phyloP scores from a whole-genome alignment of 192 early-diverging fungal genomes.

The Cladochytrium replicatum region DNA sequence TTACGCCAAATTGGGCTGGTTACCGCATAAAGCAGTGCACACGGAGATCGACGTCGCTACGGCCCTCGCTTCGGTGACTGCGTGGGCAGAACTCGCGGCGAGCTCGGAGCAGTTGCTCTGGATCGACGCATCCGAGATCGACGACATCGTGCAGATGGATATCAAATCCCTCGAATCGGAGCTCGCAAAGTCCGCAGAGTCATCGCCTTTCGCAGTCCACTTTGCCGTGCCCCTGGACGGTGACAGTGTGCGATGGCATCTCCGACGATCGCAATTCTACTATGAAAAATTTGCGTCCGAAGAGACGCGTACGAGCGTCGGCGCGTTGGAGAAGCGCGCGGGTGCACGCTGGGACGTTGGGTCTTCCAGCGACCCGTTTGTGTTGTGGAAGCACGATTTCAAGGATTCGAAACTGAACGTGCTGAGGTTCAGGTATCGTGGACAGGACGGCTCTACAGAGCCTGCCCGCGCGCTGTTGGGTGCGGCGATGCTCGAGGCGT shows the following conservation, averaged over 20 bases:
- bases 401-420: neutral
- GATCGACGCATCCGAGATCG: too few species aligned
- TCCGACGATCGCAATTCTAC: neutral
- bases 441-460: too few species aligned
- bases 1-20: constrained; percentile 12
- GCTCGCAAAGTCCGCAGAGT: too few species aligned
- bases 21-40: neutral
- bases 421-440: neutral
- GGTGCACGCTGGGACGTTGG: neutral
- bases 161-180: neutral
- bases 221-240: neutral
- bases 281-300: too few species aligned
- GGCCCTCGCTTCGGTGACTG: neutral
- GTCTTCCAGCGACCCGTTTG: neutral
- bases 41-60: neutral
- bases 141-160: neutral
- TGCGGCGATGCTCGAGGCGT: neutral
- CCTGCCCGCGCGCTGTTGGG: neutral
- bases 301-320: neutral
- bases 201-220: too few species aligned
- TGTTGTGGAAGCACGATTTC: constrained; percentile 1
- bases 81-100: too few species aligned
- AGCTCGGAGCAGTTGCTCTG: too few species aligned
- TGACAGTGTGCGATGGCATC: neutral
- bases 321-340: neutral